Percentiles rank a stretch among this genome's conserved stretches.
Conservation (phyloP, 75 land plant species). For the Adiantum capillusveneris region DNA sequence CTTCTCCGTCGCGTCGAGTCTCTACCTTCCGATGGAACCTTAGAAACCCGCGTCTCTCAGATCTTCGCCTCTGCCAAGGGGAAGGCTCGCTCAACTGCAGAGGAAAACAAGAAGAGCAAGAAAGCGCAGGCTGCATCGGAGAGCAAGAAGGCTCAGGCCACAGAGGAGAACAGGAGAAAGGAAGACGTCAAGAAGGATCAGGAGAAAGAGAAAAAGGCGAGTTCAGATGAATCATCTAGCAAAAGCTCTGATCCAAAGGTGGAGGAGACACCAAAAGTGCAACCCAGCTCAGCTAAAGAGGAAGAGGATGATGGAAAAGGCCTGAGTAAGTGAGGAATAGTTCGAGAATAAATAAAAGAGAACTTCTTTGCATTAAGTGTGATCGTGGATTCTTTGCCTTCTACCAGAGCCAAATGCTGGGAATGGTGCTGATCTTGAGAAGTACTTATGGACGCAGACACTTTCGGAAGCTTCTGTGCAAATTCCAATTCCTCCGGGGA, state of each 20-base stretch:
- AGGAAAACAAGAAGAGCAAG: constrained; percentile 9
- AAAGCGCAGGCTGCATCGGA: not conserved
- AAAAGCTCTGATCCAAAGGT: too few relatives aligned
- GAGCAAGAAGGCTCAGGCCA: too few relatives aligned
- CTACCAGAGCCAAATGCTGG: constrained; percentile 66
- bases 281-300: too few relatives aligned
- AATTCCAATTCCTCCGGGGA: constrained; percentile 67
- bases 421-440: constrained; percentile 83
- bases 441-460: constrained; percentile 80
- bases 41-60: constrained; percentile 8
- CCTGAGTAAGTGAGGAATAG: not conserved
- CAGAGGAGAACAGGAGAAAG: too few relatives aligned
- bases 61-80: constrained; percentile 15
- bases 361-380: not conserved
- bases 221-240: too few relatives aligned
- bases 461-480: constrained; percentile 63
- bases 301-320: constrained; percentile 16
- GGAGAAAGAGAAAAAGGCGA: too few relatives aligned
- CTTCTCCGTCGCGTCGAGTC: constrained; percentile 33
- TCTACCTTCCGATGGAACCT: not conserved
- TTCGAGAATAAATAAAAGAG: too few relatives aligned
- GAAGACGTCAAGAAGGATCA: too few relatives aligned
- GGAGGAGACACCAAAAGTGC: too few relatives aligned
- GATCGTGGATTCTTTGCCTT: not conserved
- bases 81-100: constrained; percentile 10